Evolutionary conservation across 2,329 filamentous ascomycete species (phyloP), one percentile per base, ranked within the genome.

Genomic region (Aspergillus sp.): DNA sequence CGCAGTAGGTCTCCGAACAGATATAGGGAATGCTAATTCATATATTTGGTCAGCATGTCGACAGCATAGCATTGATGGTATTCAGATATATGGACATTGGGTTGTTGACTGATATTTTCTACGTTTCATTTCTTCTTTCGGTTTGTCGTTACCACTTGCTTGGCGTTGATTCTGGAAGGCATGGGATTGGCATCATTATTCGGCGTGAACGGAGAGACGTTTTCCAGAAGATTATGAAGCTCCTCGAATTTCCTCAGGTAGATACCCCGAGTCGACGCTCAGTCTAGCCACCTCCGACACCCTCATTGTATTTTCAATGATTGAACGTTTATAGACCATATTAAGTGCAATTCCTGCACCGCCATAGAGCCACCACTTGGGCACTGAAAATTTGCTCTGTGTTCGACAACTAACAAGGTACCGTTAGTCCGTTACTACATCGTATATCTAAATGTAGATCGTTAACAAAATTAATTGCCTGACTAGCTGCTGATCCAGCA

Each of bases 191-290:
- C 72, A 73, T 73, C 67, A 70, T 69, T 68, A 62, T 70, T 69
- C 66, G 73, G 73, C 73, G 73, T 65, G 70, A 71, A 72, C 67
- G 73, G 73, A 73, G 70, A 74, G 64, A 74, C 69, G 68, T 70
- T 68, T 72, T 68, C 61, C 64, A 67, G 54, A 55, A 64, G 61
- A 66, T 71, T 66, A 66, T 67, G 71, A 73, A 78, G 77, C 77
- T 78, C 76, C 76, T 79, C 77, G 76, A 76, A 72, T 75, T 64
- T 74, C 69, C 64, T 46, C 67, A 74, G 74, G 70, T 75, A 78
- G 75, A 78, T 77, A 78, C 76, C 76, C 76, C 75, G 77, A 79
- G 77, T 79, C 70, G 77, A 79, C 68, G 77, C 77, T 79, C 72
- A 75, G 69, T 77, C 70, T 74, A 73, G 66, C 70, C 69, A 71